phyloP scores from a whole-genome alignment of 352 stramenopile species.

The Phytopythium sindhum region DNA sequence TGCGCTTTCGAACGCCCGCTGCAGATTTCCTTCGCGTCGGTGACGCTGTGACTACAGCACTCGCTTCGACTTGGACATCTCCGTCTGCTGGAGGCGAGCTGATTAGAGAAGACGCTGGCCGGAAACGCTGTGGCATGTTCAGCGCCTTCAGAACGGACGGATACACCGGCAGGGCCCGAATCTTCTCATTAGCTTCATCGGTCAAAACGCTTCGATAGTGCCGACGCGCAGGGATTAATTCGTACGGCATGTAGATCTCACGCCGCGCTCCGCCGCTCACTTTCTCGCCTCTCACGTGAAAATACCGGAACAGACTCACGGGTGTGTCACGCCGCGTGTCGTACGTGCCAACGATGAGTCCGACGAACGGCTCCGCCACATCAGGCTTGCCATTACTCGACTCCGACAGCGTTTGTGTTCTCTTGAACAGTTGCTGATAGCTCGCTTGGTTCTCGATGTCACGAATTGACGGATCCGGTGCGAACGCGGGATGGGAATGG shows the following conservation, averaged over 20 bases:
- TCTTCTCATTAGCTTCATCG: conserved; percentile 34
- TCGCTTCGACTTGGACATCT: not conserved
- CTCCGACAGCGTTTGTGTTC: conserved; percentile 17
- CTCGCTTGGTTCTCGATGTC: conserved; percentile 94
- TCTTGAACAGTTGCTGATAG: conserved; percentile 91
- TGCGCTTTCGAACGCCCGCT: conserved; percentile 29
- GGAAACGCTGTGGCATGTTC: conserved; percentile 13
- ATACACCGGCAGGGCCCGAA: conserved; percentile 37
- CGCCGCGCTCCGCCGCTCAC: conserved; percentile 46
- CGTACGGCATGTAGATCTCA: conserved; percentile 68
- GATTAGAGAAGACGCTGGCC: conserved; percentile 9
- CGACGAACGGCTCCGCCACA: conserved; percentile 88
- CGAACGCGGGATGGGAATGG: conserved; percentile 93
- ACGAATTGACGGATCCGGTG: conserved; percentile 89
- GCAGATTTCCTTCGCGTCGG: conserved; percentile 13
- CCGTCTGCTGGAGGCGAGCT: conserved; percentile 7
- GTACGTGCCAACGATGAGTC: conserved; percentile 93
- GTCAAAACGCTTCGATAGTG: conserved; percentile 48
- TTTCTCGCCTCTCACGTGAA: conserved; percentile 71
- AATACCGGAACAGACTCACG: conserved; percentile 83
- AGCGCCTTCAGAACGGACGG: conserved; percentile 24
- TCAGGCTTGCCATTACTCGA: conserved; percentile 15
- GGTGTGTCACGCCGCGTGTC: conserved; percentile 73
- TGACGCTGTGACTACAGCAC: conserved; percentile 6
- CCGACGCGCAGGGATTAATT: conserved; percentile 49